phyloP scores from a whole-genome alignment of 768 basidiomycete species.

The Pleurotus tuoliensis region DNA sequence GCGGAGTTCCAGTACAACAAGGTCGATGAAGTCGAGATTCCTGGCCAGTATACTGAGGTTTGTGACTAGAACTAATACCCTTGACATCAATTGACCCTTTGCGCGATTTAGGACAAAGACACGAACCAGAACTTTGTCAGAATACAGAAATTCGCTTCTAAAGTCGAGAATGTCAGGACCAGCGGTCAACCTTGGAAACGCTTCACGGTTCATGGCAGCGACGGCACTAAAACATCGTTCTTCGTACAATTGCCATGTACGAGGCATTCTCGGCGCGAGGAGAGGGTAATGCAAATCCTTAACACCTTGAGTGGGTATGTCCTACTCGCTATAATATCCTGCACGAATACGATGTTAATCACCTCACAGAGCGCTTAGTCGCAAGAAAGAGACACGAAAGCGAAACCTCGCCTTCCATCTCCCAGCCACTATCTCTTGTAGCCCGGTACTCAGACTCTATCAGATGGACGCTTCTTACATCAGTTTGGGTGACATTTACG shows the following conservation, averaged over 20 bases:
- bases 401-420: slow-evolving; percentile 90
- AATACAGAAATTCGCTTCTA: slow-evolving; percentile 86
- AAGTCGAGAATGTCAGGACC: slow-evolving; percentile 86
- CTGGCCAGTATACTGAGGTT: slow-evolving; percentile 99
- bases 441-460: slow-evolving; percentile 77
- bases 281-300: slow-evolving; percentile 86
- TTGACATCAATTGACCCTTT: too few species aligned
- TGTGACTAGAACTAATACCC: background rate
- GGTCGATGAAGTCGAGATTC: slow-evolving; percentile 96
- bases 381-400: slow-evolving; percentile 91
- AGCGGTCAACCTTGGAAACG: slow-evolving; percentile 87
- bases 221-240: slow-evolving; percentile 87
- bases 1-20: slow-evolving; percentile 98
- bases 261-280: slow-evolving; percentile 86
- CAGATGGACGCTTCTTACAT: slow-evolving; percentile 92
- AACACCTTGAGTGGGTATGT: slow-evolving; percentile 90
- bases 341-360: background rate
- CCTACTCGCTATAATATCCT: background rate
- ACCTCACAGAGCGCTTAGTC: slow-evolving; percentile 61
- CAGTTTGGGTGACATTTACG: slow-evolving; percentile 90
- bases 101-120: slow-evolving; percentile 76
- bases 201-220: slow-evolving; percentile 85
- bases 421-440: slow-evolving; percentile 81
- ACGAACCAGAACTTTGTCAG: slow-evolving; percentile 86
- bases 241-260: slow-evolving; percentile 86